phyloP scores from a whole-genome alignment of 257 asterid genomes.

The Salvia hispanica region DNA sequence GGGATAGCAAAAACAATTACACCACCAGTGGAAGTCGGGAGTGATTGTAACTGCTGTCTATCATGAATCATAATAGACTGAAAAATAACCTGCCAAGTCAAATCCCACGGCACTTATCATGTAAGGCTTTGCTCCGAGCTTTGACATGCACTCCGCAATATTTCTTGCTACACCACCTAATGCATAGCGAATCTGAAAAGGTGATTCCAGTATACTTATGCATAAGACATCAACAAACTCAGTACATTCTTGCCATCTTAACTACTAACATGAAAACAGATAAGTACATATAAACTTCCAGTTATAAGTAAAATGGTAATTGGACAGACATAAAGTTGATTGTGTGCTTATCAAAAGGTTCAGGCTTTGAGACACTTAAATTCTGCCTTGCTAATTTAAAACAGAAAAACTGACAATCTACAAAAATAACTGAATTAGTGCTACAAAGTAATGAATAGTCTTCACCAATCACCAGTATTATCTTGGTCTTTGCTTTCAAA shows the following conservation, averaged over 20 bases:
- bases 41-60: background rate
- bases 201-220: slow-evolving; percentile 6
- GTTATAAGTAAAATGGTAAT: background rate
- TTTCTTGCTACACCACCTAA: slow-evolving; percentile 96
- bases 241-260: slow-evolving; percentile 7
- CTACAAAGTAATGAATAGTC: background rate
- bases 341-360: background rate
- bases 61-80: slow-evolving; percentile 10
- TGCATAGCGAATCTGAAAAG: slow-evolving; percentile 65
- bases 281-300: background rate
- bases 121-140: slow-evolving; percentile 83
- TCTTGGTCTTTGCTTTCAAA: background rate
- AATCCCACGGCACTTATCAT: slow-evolving; percentile 86
- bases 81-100: slow-evolving; percentile 79
- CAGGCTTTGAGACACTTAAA: background rate
- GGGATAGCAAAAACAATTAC: background rate
- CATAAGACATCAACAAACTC: background rate
- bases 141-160: slow-evolving; percentile 91
- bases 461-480: background rate
- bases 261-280: background rate
- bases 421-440: background rate
- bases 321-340: background rate
- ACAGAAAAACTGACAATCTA: background rate
- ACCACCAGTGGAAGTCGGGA: background rate
- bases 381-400: background rate